These are phyloP conservation scores for Rhypophila decipiens DNA, from an alignment of 495 filamentous ascomycete genomes.

Conservation along the genomic window DNA sequence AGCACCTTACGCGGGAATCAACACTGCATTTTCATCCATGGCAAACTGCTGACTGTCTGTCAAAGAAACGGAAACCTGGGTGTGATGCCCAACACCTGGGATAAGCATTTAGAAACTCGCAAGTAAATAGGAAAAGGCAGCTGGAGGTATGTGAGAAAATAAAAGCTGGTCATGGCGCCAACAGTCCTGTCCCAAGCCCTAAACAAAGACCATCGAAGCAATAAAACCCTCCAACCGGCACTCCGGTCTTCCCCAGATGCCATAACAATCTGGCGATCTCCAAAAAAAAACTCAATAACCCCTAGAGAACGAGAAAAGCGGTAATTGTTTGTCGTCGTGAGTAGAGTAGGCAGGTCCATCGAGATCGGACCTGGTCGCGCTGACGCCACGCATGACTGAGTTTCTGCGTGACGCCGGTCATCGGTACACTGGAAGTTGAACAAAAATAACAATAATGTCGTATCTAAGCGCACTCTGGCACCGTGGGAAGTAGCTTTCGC, in stretches of 20 bases:
- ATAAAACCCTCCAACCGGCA: slow-evolving; percentile 12
- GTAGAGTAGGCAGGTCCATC: slow-evolving; percentile 16
- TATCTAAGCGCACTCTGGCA: slow-evolving; percentile 30
- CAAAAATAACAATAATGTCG: slow-evolving; percentile 16
- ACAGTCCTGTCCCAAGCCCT: slow-evolving; percentile 7
- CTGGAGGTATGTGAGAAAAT: background rate
- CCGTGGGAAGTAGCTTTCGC: slow-evolving; percentile 34
- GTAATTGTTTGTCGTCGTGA: slow-evolving; percentile 13
- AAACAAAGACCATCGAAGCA: slow-evolving; percentile 16
- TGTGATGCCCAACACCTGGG: too few species aligned
- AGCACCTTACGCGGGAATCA: too few species aligned
- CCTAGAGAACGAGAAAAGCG: slow-evolving; percentile 17
- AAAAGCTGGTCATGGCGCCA: background rate
- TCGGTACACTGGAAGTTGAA: slow-evolving; percentile 20
- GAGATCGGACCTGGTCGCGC: slow-evolving; percentile 16
- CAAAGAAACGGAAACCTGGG: too few species aligned
- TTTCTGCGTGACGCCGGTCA: slow-evolving; percentile 8
- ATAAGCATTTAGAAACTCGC: too few species aligned
- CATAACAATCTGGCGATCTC: too few species aligned
- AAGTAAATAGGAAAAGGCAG: background rate
- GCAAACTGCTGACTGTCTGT: background rate
- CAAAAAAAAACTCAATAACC: slow-evolving; percentile 12
- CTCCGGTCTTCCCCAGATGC: slow-evolving; percentile 10
- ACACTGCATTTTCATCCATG: background rate
- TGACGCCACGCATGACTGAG: too few species aligned